Base-by-base conservation (phyloP, 345 rosid genomes). In the Combretum micranthum region DNA sequence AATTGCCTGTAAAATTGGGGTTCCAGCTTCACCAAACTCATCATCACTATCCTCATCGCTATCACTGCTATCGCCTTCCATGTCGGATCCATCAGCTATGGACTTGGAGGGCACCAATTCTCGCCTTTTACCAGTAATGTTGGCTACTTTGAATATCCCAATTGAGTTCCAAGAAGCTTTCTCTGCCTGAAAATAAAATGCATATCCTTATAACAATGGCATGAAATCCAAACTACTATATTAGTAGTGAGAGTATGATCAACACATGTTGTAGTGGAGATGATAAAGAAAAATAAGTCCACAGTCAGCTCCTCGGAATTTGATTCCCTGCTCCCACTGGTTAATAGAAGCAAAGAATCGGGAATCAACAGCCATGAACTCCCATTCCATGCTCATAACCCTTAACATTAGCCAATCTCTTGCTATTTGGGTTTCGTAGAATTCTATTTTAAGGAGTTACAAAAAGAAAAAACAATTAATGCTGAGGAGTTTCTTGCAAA, bases 101-200 rank as follows among this genome's bases (percentile, higher is more conserved):
- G 78, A 51, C 57, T 73, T 78, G 53, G 69, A 60, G 8, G 97
- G 95, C 61, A 83, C 78, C 15, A 85, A 65, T 17, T 87, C 90
- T 3, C 79, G 90, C 53, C 95, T 81, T 72, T 90, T 90, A 25
- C 99, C 97, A 55, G 90, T 77, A 46, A 94, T 61, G 18, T 85
- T 90, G 48, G 76, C 73, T 69, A 87, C 66, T 74, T 87, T 90
- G 63, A 80, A 94, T 56, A 87, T 70, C 59, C 92, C 97, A 52
- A 90, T 74, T 52, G 96, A 80, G 77, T 90, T 90, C 71, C 67
- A 75, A 55, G 84, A 62, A 66, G 92, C 72, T 50, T 84, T 77
- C 65, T 90, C 90, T n/a, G 99, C 97, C 95, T 90, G 83, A 67
- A 76, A n/a, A 68, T 42, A 32, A 62, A 58, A 21, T 64, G 50